A percentile compares a stretch with the other conserved stretches of the same genome.
These are phyloP conservation scores for slime mould (Dictyostelium discoideum) DNA, from an alignment of 78 protist genomes.

Conservation along the genomic window dicty_2.7 NC_007091.3:4049001-4049500, in stretches of 20 bases:
- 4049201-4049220: constrained; percentile 7
- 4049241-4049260: constrained; percentile 29
- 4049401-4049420: constrained; percentile 11
- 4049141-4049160: not conserved
- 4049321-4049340: constrained; percentile 1
- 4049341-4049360: constrained; percentile 33
- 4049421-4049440: not conserved
- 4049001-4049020: constrained; percentile 54
- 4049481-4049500: not conserved
- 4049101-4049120: constrained; percentile 54
- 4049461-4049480: constrained; percentile 82
- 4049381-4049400: constrained; percentile 29
- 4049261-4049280: constrained; percentile 55
- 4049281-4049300: constrained; percentile 71
- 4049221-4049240: constrained; percentile 56
- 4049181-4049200: constrained; percentile 25
- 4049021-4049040: constrained; percentile 80
- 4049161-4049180: constrained; percentile 15
- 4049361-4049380: constrained; percentile 2
- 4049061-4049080: constrained; percentile 65
- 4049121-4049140: constrained; percentile 28
- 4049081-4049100: constrained; percentile 36
- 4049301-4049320: constrained; percentile 22
- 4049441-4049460: constrained; percentile 14
- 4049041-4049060: constrained; percentile 78